Conservation (phyloP, 805 yeast genomes). For the Millerozyma miso region DNA sequence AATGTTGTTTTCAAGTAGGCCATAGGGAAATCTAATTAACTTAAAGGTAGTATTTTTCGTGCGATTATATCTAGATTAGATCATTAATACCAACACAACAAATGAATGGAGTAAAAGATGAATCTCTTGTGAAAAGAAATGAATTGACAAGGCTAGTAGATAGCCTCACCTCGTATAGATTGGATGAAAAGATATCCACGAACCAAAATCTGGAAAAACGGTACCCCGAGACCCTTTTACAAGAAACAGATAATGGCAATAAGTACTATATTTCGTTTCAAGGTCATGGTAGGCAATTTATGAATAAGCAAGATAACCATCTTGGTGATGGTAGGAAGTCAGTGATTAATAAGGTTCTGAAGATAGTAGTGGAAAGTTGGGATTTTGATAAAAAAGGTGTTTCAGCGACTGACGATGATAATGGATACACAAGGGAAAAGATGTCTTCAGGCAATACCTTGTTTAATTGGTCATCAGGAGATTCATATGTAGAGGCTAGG, state of each 20-base stretch:
- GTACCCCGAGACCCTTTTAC: conserved; percentile 34
- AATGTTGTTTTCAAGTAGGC: conserved; percentile 12
- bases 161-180: not conserved
- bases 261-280: conserved; percentile 30
- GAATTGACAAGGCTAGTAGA: not conserved
- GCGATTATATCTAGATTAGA: not conserved
- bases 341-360: conserved; percentile 18
- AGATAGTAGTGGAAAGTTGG: conserved; percentile 22
- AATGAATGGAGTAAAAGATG: not conserved
- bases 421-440: not conserved
- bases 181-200: too few species aligned
- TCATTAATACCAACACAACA: not conserved
- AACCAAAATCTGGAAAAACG: not conserved
- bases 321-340: conserved; percentile 27
- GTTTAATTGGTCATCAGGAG: conserved; percentile 42
- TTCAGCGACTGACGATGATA: conserved; percentile 3
- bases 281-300: conserved; percentile 31
- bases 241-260: conserved; percentile 24
- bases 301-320: conserved; percentile 10
- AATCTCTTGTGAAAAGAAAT: not conserved
- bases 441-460: conserved; percentile 23
- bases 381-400: conserved; percentile 9
- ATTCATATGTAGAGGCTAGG: conserved; percentile 31
- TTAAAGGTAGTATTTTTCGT: not conserved
- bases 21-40: not conserved